These are phyloP conservation scores for Peterozyma toletana DNA, from an alignment of 805 yeast species.

Conservation along the genomic window DNA sequence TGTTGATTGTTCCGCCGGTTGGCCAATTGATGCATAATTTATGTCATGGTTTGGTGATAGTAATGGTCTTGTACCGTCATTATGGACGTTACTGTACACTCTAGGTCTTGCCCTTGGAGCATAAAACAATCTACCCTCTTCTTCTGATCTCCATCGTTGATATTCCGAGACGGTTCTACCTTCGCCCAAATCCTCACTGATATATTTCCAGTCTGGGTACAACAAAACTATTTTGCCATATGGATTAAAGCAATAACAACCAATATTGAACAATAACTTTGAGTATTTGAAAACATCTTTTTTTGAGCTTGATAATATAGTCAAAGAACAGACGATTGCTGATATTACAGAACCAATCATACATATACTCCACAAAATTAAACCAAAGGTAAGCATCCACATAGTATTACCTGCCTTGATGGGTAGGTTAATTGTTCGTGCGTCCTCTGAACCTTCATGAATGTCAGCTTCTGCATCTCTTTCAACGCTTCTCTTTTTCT, in stretches of 20 bases:
- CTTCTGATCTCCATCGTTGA: constrained; percentile 79
- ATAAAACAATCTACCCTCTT: constrained; percentile 73
- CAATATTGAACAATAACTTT: constrained; percentile 50
- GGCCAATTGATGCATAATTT: constrained; percentile 10
- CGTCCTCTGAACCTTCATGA: constrained; percentile 54
- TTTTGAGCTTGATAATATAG: constrained; percentile 36
- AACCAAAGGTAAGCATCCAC: constrained; percentile 74
- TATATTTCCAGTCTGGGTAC: constrained; percentile 69
- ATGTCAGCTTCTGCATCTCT: constrained; percentile 88
- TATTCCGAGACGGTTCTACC: constrained; percentile 84
- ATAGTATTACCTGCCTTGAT: constrained; percentile 62
- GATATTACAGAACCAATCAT: constrained; percentile 39
- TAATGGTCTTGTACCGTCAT: background rate
- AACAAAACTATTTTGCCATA: constrained; percentile 86
- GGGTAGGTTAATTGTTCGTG: constrained; percentile 47
- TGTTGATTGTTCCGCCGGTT: constrained; percentile 3
- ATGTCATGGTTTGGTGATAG: constrained; percentile 21
- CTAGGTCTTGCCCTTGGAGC: constrained; percentile 42
- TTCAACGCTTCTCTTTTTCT: constrained; percentile 87
- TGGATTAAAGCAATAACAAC: constrained; percentile 71
- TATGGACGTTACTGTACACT: background rate
- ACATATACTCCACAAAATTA: constrained; percentile 49
- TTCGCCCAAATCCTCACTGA: constrained; percentile 81
- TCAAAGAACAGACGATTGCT: constrained; percentile 30
- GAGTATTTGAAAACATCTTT: constrained; percentile 54